Evolutionary conservation across 2,329 filamentous ascomycete species (phyloP), one percentile per base, ranked within the genome.

Genomic region (Chlorencoelia australis): DNA sequence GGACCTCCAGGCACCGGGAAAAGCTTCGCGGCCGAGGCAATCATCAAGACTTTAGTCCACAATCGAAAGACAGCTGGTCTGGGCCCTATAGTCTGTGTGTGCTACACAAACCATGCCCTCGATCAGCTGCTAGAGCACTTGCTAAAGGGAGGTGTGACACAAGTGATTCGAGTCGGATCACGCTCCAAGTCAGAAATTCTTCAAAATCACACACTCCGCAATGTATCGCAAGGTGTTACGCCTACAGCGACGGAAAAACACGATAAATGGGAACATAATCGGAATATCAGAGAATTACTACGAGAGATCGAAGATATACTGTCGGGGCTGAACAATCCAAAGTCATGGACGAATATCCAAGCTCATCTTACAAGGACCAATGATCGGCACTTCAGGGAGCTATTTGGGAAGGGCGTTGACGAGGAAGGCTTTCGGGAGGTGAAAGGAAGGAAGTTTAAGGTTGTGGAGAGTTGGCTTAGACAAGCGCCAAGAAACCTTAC

Each of bases 1-100:
- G 80, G 80, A 0, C 79, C 79, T 0, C 79, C 79, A 0, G 79
- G 80, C 0, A 84, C 79, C 0, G 79, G 80, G 0, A 84, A 84
- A 50, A 71, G 65, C 4, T 82, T 69, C 44, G 64, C 69, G 0
- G 78, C 77, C 3, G 64, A 74, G 2, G 63, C 68, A 28, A 52
- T 82, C n/a, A 67, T 80, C 40, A 68, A 69, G 41, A 62, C 67
- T 0, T 50, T 79, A 5, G 49, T 79, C 3, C 50, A 52, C 9
- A 66, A 67, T 44, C 64, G 62, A 32, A 20, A 26, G 0, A 43
- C 47, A 6, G 59, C 62, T 0, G 36, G 53, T 0, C 45, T 75
- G 0, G 69, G 70, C 0, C 70, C 70, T 0, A 66, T 75, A 8
- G 55, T 72, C 7, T 67, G 60, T 43, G 65, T 69, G 10, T 54